Percentiles rank a stretch among this genome's conserved stretches.
These are phyloP conservation scores for Sporothrix luriei DNA, from an alignment of 2,329 filamentous ascomycete species.

Conservation along the genomic window DNA sequence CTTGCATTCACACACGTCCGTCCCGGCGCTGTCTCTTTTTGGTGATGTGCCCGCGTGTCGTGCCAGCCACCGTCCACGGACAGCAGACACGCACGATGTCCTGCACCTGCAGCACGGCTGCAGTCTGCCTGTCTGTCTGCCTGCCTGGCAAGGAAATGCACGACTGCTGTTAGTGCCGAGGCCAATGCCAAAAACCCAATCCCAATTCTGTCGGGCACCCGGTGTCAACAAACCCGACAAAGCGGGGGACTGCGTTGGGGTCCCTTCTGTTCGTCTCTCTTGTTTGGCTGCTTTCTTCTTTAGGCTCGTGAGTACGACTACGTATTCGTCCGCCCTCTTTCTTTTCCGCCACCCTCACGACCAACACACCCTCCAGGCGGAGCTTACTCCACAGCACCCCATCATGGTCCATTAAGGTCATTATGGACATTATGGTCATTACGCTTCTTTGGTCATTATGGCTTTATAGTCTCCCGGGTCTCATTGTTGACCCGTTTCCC, in stretches of 20 bases:
- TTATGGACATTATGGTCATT: no score
- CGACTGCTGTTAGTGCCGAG: background rate
- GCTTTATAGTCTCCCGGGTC: no score
- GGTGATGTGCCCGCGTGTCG: no score
- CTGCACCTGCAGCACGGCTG: background rate
- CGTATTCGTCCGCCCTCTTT: background rate
- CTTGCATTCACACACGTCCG: background rate
- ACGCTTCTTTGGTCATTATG: no score
- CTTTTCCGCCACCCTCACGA: background rate
- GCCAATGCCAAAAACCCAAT: background rate
- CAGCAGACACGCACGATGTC: no score
- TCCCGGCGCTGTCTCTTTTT: no score
- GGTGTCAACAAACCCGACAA: conserved; percentile 12
- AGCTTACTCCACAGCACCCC: background rate
- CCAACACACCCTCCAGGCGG: background rate
- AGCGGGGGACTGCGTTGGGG: background rate
- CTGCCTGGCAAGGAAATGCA: background rate
- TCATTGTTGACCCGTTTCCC: no score
- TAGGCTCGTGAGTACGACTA: no score
- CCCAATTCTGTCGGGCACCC: background rate
- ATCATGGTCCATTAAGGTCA: background rate
- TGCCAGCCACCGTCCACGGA: no score
- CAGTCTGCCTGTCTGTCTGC: background rate
- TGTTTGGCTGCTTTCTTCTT: background rate
- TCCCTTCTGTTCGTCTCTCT: background rate